Percentiles rank a stretch among this genome's conserved stretches.
Conservation (phyloP, 768 basidiomycete species). For the Mycena amicta region DNA sequence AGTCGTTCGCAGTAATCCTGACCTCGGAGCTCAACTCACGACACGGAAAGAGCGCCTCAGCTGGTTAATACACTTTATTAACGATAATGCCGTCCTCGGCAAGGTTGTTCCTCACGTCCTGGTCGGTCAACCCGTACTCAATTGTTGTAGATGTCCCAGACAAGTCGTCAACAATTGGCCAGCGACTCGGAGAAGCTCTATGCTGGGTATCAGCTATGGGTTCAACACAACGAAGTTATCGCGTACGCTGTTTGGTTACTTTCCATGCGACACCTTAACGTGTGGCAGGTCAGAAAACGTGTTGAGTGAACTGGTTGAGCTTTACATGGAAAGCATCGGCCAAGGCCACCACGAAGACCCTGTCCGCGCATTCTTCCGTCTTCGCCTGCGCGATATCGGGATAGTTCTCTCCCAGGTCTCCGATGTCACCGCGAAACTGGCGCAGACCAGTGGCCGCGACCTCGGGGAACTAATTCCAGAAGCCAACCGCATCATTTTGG, state of each 20-base stretch:
- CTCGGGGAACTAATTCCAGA: slow-evolving; percentile 55
- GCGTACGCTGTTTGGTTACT: slow-evolving; percentile 43
- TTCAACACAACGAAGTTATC: slow-evolving; percentile 68
- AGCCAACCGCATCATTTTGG: slow-evolving; percentile 70
- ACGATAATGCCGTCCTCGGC: slow-evolving; percentile 76
- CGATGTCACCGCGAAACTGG: slow-evolving; percentile 46
- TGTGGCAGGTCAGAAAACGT: slow-evolving; percentile 48
- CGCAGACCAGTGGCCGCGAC: slow-evolving; percentile 47
- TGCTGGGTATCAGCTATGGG: slow-evolving; percentile 81
- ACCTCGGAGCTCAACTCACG: slow-evolving; percentile 76
- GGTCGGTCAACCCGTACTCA: background rate
- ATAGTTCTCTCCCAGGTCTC: slow-evolving; percentile 63
- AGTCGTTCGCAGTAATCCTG: slow-evolving; percentile 74
- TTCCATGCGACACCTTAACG: background rate
- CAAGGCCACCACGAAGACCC: slow-evolving; percentile 70
- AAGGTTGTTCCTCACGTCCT: slow-evolving; percentile 51
- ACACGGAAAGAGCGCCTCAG: slow-evolving; percentile 75
- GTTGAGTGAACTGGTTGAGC: slow-evolving; percentile 69
- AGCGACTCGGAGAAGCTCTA: slow-evolving; percentile 87
- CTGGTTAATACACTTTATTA: slow-evolving; percentile 89
- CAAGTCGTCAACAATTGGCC: slow-evolving; percentile 71
- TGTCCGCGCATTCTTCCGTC: slow-evolving; percentile 83
- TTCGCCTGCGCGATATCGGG: slow-evolving; percentile 66
- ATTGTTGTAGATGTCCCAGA: slow-evolving; percentile 71
- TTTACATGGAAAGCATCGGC: slow-evolving; percentile 63